These are phyloP conservation scores for Albugo laibachii DNA, from an alignment of 352 stramenopile genomes.

Conservation along the genomic window DNA sequence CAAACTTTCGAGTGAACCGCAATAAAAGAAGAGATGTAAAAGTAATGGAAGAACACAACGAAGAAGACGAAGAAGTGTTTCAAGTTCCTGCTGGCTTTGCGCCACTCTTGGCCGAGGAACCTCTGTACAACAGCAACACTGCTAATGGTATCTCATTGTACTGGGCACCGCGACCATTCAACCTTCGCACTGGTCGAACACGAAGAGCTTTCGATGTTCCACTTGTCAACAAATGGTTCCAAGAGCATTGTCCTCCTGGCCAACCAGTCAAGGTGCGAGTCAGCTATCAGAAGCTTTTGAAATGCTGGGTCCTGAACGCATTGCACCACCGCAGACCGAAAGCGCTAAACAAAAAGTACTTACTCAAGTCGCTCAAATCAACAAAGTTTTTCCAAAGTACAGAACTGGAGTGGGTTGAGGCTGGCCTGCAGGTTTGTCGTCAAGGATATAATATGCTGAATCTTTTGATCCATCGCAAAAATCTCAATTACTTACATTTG, in stretches of 20 bases:
- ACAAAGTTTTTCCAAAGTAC: constrained; percentile 99
- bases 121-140: constrained; percentile 90
- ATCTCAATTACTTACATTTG: constrained; percentile 98
- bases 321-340: constrained; percentile 87
- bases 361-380: constrained; percentile 97
- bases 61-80: constrained; percentile 76
- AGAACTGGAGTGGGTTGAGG: constrained; percentile 98
- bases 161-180: constrained; percentile 95
- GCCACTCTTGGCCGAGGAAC: constrained; percentile 84
- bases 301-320: constrained; percentile 98
- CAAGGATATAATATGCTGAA: constrained; percentile 99
- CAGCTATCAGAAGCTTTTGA: constrained; percentile 99
- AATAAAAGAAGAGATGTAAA: constrained; percentile 26
- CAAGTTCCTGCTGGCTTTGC: constrained; percentile 72
- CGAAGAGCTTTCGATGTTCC: constrained; percentile 94
- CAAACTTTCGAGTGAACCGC: constrained; percentile 73
- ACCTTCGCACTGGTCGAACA: constrained; percentile 89
- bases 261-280: constrained; percentile 98
- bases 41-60: constrained; percentile 11
- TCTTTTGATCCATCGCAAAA: constrained; percentile 98
- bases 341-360: constrained; percentile 92
- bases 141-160: constrained; percentile 96
- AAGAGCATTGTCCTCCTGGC: constrained; percentile 94
- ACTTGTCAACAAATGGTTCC: constrained; percentile 98
- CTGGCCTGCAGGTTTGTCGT: constrained; percentile 92